A percentile compares a stretch with the other conserved stretches of the same genome.
These are phyloP conservation scores for Apiospora aurea DNA, from an alignment of 2,329 filamentous ascomycete species.

Conservation along the genomic window DNA sequence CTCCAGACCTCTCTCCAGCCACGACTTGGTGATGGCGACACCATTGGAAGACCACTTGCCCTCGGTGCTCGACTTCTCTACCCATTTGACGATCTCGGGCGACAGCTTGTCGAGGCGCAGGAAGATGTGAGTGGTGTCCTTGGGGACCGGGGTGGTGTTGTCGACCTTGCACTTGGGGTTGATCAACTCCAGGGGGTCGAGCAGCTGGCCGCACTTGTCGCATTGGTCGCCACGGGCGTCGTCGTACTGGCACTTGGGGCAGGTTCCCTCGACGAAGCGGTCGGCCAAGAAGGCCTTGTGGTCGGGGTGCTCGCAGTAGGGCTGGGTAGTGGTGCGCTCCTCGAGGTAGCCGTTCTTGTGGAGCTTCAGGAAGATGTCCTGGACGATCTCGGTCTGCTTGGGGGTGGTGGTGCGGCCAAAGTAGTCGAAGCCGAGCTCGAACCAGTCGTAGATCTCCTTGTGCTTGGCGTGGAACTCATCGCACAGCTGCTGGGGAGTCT, in stretches of 20 bases:
- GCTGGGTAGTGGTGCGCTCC: conserved; percentile 86
- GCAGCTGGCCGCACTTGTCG: conserved; percentile 42
- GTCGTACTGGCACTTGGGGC: conserved; percentile 74
- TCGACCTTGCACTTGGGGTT: conserved; percentile 94
- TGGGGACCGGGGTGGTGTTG: conserved; percentile 77
- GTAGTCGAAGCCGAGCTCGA: conserved; percentile 92
- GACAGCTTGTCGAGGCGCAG: conserved; percentile 86
- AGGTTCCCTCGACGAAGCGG: conserved; percentile 83
- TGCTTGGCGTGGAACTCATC: conserved; percentile 92
- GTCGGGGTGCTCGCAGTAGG: conserved; percentile 75
- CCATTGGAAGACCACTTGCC: conserved; percentile 81
- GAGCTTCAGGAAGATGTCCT: conserved; percentile 88
- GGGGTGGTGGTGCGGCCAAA: conserved; percentile 92
- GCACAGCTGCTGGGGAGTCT: conserved; percentile 84
- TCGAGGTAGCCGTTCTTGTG: conserved; percentile 87
- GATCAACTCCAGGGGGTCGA: conserved; percentile 61
- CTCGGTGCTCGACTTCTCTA: conserved; percentile 73
- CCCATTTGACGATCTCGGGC: conserved; percentile 79
- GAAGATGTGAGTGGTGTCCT: conserved; percentile 90
- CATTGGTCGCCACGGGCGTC: conserved; percentile 60
- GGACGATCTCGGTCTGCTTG: conserved; percentile 90
- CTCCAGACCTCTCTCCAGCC: conserved; percentile 84
- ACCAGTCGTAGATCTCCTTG: conserved; percentile 93
- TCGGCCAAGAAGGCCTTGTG: conserved; percentile 83
- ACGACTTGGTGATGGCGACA: conserved; percentile 77